phyloP scores from a whole-genome alignment of 164 flowering plant genomes.

The Malania oleifera region DNA sequence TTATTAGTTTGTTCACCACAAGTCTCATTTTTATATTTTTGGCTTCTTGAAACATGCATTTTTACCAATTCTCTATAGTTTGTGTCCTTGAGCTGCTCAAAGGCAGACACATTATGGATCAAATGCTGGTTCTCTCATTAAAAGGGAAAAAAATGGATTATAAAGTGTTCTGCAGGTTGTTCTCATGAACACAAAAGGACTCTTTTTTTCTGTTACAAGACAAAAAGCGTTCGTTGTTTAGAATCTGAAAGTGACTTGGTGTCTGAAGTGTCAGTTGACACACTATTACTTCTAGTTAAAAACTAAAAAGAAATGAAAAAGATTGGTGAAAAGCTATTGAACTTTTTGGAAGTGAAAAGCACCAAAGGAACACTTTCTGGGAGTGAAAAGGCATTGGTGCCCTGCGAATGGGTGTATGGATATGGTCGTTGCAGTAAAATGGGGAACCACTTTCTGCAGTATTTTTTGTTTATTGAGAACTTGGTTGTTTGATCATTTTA shows the following conservation, averaged over 20 bases:
- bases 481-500: background rate
- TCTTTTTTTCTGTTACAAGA: conserved; percentile 4
- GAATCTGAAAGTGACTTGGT: conserved; percentile 7
- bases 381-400: too few species aligned
- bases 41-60: conserved; percentile 6
- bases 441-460: too few species aligned
- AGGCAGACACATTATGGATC: conserved; percentile 37
- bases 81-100: conserved; percentile 14
- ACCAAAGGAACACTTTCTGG: too few species aligned
- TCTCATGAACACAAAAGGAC: too few species aligned
- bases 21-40: conserved; percentile 1
- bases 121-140: conserved; percentile 14
- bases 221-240: background rate
- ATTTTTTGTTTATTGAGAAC: background rate
- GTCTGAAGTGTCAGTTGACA: conserved; percentile 17
- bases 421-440: too few species aligned
- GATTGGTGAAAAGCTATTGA: background rate
- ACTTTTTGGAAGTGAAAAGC: conserved; percentile 4
- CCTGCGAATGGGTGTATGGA: too few species aligned
- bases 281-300: background rate
- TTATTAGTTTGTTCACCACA: too few species aligned
- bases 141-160: background rate
- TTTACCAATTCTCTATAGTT: conserved; percentile 8
- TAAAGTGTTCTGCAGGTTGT: too few species aligned
- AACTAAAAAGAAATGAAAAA: conserved; percentile 3